Evolutionary conservation across 2,329 filamentous ascomycete genomes (phyloP), one percentile per base, ranked within the genome.

Genomic region (Metarhizium album): DNA sequence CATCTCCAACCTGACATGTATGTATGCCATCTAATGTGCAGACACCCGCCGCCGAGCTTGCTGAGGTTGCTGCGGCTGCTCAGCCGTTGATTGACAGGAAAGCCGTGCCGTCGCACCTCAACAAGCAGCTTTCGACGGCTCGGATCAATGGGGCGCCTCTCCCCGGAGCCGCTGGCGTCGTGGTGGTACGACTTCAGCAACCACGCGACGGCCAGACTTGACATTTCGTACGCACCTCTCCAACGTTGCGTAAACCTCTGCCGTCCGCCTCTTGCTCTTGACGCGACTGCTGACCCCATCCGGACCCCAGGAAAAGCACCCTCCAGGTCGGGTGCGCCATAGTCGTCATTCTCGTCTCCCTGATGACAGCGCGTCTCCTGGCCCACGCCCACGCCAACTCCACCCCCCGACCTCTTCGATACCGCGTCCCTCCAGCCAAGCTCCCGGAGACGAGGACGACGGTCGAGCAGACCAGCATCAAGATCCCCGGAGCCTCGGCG

Each of bases 351-450:
- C 6, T 64, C 45, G 62, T 66, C 43, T 63, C 67, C 47, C 35
- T 62, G 38, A 16, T 64, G 48, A 54, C 70, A 47, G 54, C 69
- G 49, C 60, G 60, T 33, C 27, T 62, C 47, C 55, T 60, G 42
- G 54, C 18, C 5, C 45, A 11, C 23, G 29, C 16, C 18, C n/a
- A 61, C 53, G 49, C 53, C 22, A 57, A 59, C 43, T 63, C 67
- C 50, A 62, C 65, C 13, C 54, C 58, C 40, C 68, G 70, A 49
- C 70, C 76, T 8, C 75, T 80, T 42, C 71, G 70, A 33, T 90
- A 86, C 68, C 68, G 67, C 45, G 76, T 89, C 29, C 74, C 79
- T 4, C 60, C 76, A 42, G 84, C 86, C n/a, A 78, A 80, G 64
- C 67, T 78, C 55, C 79, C 81, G 49, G 51, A 27, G 9, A 70